phyloP scores from a whole-genome alignment of 2,329 filamentous ascomycete species.

The Cladosporium austrohemisphaericum region DNA sequence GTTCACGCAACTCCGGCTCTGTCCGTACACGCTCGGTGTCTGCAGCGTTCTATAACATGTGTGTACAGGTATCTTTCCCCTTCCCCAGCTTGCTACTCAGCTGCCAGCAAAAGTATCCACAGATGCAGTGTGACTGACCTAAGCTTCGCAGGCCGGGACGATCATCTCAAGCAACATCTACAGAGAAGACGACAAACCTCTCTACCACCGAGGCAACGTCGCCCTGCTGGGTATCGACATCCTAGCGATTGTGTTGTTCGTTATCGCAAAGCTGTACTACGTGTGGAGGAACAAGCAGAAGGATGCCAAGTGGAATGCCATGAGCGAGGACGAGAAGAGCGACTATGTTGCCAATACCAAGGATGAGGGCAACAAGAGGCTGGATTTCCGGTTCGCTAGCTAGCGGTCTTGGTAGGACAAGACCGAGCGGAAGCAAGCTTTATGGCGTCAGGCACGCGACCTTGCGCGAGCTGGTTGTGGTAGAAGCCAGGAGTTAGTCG shows the following conservation, averaged over 20 bases:
- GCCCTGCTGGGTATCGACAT: constrained; percentile 50
- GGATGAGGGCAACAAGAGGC: constrained; percentile 39
- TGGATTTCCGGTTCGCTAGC: constrained; percentile 39
- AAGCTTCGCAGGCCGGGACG: constrained; percentile 36
- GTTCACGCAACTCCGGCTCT: constrained; percentile 37
- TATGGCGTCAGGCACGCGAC: not conserved
- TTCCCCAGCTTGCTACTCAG: too few relatives aligned
- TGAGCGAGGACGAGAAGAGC: constrained; percentile 47
- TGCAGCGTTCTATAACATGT: constrained; percentile 42
- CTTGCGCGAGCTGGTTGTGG: too few relatives aligned
- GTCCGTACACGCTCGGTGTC: constrained; percentile 40
- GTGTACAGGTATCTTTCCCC: too few relatives aligned
- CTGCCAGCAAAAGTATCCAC: too few relatives aligned
- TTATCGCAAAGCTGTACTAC: constrained; percentile 54
- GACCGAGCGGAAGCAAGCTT: not conserved
- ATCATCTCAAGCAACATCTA: constrained; percentile 47
- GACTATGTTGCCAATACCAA: constrained; percentile 45
- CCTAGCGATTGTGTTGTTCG: constrained; percentile 49
- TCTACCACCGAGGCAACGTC: constrained; percentile 42
- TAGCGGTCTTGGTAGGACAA: constrained; percentile 13
- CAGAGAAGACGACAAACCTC: constrained; percentile 43
- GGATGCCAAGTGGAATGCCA: constrained; percentile 40
- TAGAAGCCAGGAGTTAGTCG: too few relatives aligned
- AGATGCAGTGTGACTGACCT: too few relatives aligned
- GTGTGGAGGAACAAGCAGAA: constrained; percentile 43